Conservation (phyloP, 225 moss, liverwort and hornwort genomes). For the Physcomitrium patens region DNA sequence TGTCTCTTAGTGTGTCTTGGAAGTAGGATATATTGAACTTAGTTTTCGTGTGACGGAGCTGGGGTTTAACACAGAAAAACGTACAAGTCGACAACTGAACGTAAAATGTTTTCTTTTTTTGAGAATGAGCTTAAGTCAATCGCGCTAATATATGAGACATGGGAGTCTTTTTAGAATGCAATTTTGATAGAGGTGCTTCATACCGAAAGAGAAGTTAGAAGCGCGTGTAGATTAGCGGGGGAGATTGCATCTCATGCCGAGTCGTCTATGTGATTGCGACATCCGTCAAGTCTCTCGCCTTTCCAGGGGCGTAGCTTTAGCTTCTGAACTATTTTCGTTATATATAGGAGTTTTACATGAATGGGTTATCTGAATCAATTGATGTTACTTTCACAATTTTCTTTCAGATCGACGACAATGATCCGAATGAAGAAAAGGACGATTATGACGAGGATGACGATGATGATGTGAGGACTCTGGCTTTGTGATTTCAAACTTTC, state of each 20-base stretch:
- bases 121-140: constrained; percentile 50
- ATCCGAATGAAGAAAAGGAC: constrained; percentile 29
- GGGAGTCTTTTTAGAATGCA: constrained; percentile 41
- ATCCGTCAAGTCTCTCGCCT: constrained; percentile 21
- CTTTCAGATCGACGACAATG: constrained; percentile 21
- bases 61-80: constrained; percentile 22
- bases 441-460: constrained; percentile 43
- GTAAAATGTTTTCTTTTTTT: constrained; percentile 35
- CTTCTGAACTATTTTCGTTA: background rate
- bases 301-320: constrained; percentile 3
- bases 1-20: background rate
- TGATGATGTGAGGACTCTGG: constrained; percentile 33
- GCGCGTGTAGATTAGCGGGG: constrained; percentile 29
- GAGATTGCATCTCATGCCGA: constrained; percentile 27
- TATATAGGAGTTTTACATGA: background rate
- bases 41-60: constrained; percentile 3
- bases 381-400: constrained; percentile 18
- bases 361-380: constrained; percentile 13
- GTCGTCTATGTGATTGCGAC: constrained; percentile 39
- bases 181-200: constrained; percentile 24
- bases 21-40: background rate
- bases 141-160: constrained; percentile 38
- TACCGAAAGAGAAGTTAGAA: constrained; percentile 31
- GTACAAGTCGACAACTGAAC: constrained; percentile 47
- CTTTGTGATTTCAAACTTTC: background rate